Conservation (phyloP, 2,329 filamentous ascomycete species). For the Aureobasidium mangrovei region DNA sequence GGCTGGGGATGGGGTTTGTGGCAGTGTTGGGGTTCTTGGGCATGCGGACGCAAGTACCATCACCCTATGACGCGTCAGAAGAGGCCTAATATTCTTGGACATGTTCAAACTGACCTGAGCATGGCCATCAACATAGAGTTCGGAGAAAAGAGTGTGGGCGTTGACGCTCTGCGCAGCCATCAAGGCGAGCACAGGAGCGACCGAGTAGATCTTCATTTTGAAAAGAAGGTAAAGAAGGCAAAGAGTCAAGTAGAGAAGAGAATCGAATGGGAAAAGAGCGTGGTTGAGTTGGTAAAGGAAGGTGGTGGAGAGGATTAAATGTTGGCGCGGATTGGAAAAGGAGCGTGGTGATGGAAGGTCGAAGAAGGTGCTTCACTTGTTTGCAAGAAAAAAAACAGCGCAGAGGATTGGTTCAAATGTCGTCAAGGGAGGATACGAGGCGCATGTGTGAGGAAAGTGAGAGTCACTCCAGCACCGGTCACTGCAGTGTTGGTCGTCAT, state of each 20-base stretch:
- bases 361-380: background rate
- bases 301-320: slow-evolving; percentile 6
- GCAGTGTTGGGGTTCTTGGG: slow-evolving; percentile 43
- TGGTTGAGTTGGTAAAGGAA: background rate
- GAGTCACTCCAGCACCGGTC: background rate
- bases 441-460: background rate
- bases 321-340: slow-evolving; percentile 4
- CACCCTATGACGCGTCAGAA: slow-evolving; percentile 41
- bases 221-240: background rate
- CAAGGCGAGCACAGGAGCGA: slow-evolving; percentile 15
- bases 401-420: slow-evolving; percentile 1
- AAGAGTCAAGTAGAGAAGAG: background rate
- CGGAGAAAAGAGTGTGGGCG: slow-evolving; percentile 55
- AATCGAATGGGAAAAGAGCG: slow-evolving; percentile 5
- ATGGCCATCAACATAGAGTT: slow-evolving; percentile 51
- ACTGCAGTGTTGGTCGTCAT: slow-evolving; percentile 8
- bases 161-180: slow-evolving; percentile 15
- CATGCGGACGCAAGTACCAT: slow-evolving; percentile 64
- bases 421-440: slow-evolving; percentile 1
- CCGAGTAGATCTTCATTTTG: slow-evolving; percentile 16
- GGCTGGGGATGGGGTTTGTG: slow-evolving; percentile 49
- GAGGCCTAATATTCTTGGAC: background rate
- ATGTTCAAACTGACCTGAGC: slow-evolving; percentile 30
- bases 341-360: slow-evolving; percentile 4
- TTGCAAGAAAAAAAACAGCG: background rate